Percentiles rank a stretch among this genome's conserved stretches.
These are phyloP conservation scores for Verticillium nonalfalfae DNA, from an alignment of 2,329 filamentous ascomycete species.

Conservation along the genomic window DNA sequence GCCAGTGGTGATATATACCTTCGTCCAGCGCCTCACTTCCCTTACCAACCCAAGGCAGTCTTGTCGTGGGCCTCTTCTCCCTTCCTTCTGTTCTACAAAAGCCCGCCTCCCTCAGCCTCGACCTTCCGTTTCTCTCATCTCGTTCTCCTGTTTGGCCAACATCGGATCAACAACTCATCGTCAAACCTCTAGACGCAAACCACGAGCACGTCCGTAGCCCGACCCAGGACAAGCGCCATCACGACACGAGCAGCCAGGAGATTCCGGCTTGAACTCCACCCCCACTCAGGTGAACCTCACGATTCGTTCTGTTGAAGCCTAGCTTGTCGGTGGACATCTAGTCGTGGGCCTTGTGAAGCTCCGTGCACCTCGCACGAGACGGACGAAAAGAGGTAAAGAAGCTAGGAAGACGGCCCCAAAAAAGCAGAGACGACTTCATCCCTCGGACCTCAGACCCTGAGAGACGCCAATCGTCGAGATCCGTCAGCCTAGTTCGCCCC, in stretches of 20 bases:
- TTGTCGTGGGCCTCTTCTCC: conserved; percentile 4
- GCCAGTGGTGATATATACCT: conserved; percentile 16
- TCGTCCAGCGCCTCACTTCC: conserved; percentile 13
- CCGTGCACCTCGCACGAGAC: conserved; percentile 9
- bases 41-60: conserved; percentile 11
- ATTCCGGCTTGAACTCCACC: conserved; percentile 2
- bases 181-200: background rate
- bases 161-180: background rate
- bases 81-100: conserved; percentile 1
- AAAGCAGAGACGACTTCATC: conserved; percentile 9
- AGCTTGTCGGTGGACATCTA: conserved; percentile 6
- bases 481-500: conserved; percentile 8
- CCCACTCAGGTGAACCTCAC: conserved; percentile 12
- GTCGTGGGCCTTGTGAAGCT: conserved; percentile 7
- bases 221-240: background rate
- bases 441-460: conserved; percentile 10
- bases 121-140: background rate
- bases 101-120: conserved; percentile 3
- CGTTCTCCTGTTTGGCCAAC: background rate
- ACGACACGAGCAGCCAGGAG: background rate
- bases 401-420: conserved; percentile 3
- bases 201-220: background rate
- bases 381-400: background rate
- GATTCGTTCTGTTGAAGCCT: conserved; percentile 10
- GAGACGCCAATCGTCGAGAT: conserved; percentile 12